phyloP scores from a whole-genome alignment of 768 basidiomycete species.

The Collybia nuda region DNA sequence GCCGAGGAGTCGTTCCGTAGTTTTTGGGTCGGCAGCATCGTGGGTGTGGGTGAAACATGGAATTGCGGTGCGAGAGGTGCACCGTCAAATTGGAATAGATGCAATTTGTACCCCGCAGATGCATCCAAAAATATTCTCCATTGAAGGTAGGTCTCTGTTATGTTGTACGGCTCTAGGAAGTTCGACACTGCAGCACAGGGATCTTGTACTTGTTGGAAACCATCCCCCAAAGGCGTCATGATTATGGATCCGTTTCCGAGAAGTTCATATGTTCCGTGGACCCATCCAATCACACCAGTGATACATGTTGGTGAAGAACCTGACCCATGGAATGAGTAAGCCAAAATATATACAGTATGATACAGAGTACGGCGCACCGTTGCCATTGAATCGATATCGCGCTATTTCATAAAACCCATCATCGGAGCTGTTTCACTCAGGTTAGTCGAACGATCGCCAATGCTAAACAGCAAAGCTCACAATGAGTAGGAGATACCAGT shows the following conservation, averaged over 20 bases:
- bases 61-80: slow-evolving; percentile 71
- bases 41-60: slow-evolving; percentile 67
- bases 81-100: slow-evolving; percentile 79
- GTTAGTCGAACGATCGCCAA: slow-evolving; percentile 7
- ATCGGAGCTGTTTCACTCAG: slow-evolving; percentile 45
- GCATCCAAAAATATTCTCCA: slow-evolving; percentile 80
- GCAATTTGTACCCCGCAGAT: slow-evolving; percentile 61
- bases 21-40: slow-evolving; percentile 78
- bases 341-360: neutral
- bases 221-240: slow-evolving; percentile 77
- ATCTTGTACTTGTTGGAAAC: slow-evolving; percentile 93
- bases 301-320: slow-evolving; percentile 87
- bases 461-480: slow-evolving; percentile 45
- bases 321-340: slow-evolving; percentile 21
- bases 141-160: slow-evolving; percentile 57
- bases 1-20: slow-evolving; percentile 51
- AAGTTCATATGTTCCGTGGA: slow-evolving; percentile 76
- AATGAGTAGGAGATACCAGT: slow-evolving; percentile 91
- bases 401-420: slow-evolving; percentile 86
- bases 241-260: slow-evolving; percentile 79
- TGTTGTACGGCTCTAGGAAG: slow-evolving; percentile 82
- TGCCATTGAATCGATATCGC: slow-evolving; percentile 85
- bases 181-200: slow-evolving; percentile 88
- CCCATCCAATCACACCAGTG: slow-evolving; percentile 85
- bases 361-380: slow-evolving; percentile 53